A percentile compares a stretch with the other conserved stretches of the same genome.
These are phyloP conservation scores for Phaeotremella fagi DNA, from an alignment of 768 basidiomycete genomes.

Conservation along the genomic window DNA sequence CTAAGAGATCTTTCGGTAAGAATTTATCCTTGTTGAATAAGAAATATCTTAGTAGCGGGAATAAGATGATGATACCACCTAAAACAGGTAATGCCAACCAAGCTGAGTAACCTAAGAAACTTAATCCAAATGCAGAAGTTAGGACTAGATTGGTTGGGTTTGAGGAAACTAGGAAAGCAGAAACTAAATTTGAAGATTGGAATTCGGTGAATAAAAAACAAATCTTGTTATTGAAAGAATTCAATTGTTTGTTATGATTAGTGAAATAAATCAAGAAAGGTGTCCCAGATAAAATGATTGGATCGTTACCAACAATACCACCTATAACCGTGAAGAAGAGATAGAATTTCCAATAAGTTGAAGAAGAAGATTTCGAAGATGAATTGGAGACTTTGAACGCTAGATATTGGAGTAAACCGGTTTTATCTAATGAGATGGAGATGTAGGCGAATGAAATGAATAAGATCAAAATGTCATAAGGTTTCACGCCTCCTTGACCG, in stretches of 20 bases:
- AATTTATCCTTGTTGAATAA: slow-evolving; percentile 19
- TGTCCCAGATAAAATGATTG: slow-evolving; percentile 85
- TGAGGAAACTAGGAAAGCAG: slow-evolving; percentile 65
- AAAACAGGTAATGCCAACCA: slow-evolving; percentile 79
- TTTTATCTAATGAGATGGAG: slow-evolving; percentile 82
- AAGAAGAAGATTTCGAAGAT: slow-evolving; percentile 66
- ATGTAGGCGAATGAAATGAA: slow-evolving; percentile 89
- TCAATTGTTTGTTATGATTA: slow-evolving; percentile 54
- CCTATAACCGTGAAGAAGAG: slow-evolving; percentile 72
- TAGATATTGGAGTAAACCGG: slow-evolving; percentile 77
- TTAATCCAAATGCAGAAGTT: slow-evolving; percentile 75
- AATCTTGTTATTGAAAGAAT: slow-evolving; percentile 49
- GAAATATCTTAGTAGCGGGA: slow-evolving; percentile 50
- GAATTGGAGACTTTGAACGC: slow-evolving; percentile 84
- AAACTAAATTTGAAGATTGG: slow-evolving; percentile 69
- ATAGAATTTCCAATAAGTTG: slow-evolving; percentile 75
- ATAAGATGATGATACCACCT: slow-evolving; percentile 59
- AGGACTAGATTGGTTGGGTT: slow-evolving; percentile 95
- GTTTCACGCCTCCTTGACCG: slow-evolving; percentile 70
- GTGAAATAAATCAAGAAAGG: slow-evolving; percentile 88
- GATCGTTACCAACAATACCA: slow-evolving; percentile 84
- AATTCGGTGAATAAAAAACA: slow-evolving; percentile 54
- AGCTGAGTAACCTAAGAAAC: slow-evolving; percentile 70
- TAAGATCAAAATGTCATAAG: slow-evolving; percentile 86
- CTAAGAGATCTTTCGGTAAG: slow-evolving; percentile 33